These are phyloP conservation scores for Cenchrus americanus DNA, from an alignment of 176 grass and related monocot genomes.

Conservation along the genomic window DNA sequence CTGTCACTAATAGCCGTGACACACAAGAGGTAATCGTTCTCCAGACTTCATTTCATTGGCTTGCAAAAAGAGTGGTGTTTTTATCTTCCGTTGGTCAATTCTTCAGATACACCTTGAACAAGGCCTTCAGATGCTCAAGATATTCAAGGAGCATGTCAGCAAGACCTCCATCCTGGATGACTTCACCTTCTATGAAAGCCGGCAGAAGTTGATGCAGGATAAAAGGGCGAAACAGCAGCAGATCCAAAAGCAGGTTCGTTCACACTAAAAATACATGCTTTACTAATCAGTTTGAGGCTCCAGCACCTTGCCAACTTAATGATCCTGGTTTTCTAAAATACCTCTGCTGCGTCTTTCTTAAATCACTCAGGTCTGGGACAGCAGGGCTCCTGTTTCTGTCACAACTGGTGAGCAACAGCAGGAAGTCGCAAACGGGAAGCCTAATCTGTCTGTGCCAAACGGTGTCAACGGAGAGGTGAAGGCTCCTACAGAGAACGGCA, in stretches of 20 bases:
- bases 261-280: neutral
- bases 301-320: neutral
- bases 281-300: neutral
- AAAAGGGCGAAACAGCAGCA: conserved; percentile 78
- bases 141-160: conserved; percentile 84
- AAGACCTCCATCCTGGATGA: conserved; percentile 90
- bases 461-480: conserved; percentile 55
- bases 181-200: conserved; percentile 90
- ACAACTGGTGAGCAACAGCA: conserved; percentile 52
- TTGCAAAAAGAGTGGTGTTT: neutral
- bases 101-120: conserved; percentile 83
- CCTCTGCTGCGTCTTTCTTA: neutral
- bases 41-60: neutral
- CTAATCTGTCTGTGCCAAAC: conserved; percentile 47
- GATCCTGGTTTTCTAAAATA: neutral
- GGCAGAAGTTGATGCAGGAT: conserved; percentile 91
- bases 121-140: conserved; percentile 90
- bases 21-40: conserved; percentile 69
- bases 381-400: conserved; percentile 41
- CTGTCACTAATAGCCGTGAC: conserved; percentile 94
- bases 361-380: conserved; percentile 71
- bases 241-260: conserved; percentile 70
- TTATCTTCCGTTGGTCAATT: neutral
- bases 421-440: conserved; percentile 52
- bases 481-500: conserved; percentile 49